These are phyloP conservation scores for Linum tenue DNA, from an alignment of 345 rosid species.

Conservation along the genomic window DNA sequence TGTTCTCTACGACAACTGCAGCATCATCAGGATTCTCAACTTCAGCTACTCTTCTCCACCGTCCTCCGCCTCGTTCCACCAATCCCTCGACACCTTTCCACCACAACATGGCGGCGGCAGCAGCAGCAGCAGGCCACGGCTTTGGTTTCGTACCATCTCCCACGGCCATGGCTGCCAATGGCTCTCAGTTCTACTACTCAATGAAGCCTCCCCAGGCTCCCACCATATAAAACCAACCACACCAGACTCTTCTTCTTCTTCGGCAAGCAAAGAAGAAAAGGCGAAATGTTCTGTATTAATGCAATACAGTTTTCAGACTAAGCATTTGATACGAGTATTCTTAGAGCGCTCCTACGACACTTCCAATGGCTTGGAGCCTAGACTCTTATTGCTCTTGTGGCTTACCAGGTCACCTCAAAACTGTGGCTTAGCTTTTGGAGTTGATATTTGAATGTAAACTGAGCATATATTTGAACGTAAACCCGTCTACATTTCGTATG, in stretches of 20 bases:
- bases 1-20: slow-evolving; percentile 54
- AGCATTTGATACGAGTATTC: slow-evolving; percentile 6
- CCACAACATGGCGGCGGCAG: neutral
- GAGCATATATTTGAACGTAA: too few species aligned
- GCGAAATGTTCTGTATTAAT: neutral
- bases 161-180: slow-evolving; percentile 15
- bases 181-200: slow-evolving; percentile 23
- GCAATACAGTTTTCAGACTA: slow-evolving; percentile 5
- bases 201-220: slow-evolving; percentile 45
- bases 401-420: too few species aligned
- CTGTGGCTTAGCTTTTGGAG: too few species aligned
- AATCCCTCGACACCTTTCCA: slow-evolving; percentile 39
- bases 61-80: slow-evolving; percentile 43
- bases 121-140: slow-evolving; percentile 19
- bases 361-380: too few species aligned
- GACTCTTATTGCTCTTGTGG: too few species aligned
- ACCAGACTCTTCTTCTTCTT: neutral
- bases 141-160: slow-evolving; percentile 34
- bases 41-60: slow-evolving; percentile 39
- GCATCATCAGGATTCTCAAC: slow-evolving; percentile 99
- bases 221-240: slow-evolving; percentile 16
- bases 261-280: neutral
- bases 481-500: too few species aligned
- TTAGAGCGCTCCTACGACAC: neutral
- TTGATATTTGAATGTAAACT: too few species aligned